Evolutionary conservation across 1,139 yeast genomes (phyloP), one percentile per base, ranked within the genome.

Genomic region (Debaryomycetaceae sp.): DNA sequence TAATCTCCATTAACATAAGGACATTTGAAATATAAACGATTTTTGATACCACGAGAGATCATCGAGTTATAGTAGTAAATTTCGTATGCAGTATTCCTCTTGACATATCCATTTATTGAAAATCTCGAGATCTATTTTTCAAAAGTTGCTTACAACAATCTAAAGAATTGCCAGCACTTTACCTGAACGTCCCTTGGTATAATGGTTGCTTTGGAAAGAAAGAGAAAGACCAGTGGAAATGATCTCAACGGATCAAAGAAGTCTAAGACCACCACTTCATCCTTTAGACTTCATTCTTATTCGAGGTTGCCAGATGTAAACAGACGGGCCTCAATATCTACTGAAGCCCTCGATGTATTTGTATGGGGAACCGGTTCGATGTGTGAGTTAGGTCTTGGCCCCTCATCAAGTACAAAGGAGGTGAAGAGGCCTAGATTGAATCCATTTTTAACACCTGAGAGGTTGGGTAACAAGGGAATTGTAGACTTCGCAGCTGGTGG

Each of bases 361-460:
- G 95, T 88, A 36, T 93, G 96, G 86, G 99, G 99, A 33, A 80
- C 96, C 1, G 99, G 99, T 1, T 84, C 96, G 1, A 91, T 93
- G 91, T 90, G 97, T 71, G 99, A 95, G 62, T 73, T 93, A 34
- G 99, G 99, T 1, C 73, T 93, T 13, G 99, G 99, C 0, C 97
- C 98, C 9, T 78, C 75, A 31, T 87, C 95, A 2, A 84, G 76
- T 50, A 93, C 88, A 36, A 89, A 90, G 51, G 97, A 91, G 62
- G 97, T 93, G 20, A 93, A 91, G 60, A 81, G 99, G 57, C 99
- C 99, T 11, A 79, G 99, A 54, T 71, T 91, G 59, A 93, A 91
- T 55, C 91, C 97, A 2, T 81, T 72, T 49, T 73, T 93, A 50
- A 73, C 81, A 3, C 66, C 68, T 40, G 87, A 84, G 34, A 75